A percentile compares a stretch with the other conserved stretches of the same genome.
These are phyloP conservation scores for Candida vaughaniae DNA, from an alignment of 805 yeast species.

Conservation along the genomic window DNA sequence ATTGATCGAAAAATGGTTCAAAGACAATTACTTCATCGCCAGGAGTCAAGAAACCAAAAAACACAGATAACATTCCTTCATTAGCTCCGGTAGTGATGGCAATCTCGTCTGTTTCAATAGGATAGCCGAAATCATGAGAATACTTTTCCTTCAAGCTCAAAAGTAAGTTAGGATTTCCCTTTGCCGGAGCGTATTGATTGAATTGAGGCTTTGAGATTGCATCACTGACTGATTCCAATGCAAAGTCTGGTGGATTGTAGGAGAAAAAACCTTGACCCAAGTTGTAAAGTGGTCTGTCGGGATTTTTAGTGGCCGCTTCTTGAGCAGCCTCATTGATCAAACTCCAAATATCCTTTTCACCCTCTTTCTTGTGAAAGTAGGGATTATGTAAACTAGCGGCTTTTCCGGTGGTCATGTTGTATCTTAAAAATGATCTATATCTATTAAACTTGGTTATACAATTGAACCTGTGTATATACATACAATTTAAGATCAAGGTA, in stretches of 20 bases:
- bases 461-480: too few species aligned
- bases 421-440: neutral
- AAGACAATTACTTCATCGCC: conserved; percentile 97
- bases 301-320: conserved; percentile 59
- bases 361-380: conserved; percentile 57
- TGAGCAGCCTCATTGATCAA: conserved; percentile 95
- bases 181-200: conserved; percentile 92
- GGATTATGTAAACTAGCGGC: conserved; percentile 48
- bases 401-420: conserved; percentile 3
- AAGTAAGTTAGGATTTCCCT: conserved; percentile 78
- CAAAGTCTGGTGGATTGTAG: conserved; percentile 94
- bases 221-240: conserved; percentile 72
- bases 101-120: conserved; percentile 58
- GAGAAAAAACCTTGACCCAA: conserved; percentile 98
- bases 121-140: conserved; percentile 60
- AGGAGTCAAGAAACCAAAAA: conserved; percentile 77
- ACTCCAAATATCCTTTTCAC: conserved; percentile 91
- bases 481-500: too few species aligned
- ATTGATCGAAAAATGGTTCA: conserved; percentile 97
- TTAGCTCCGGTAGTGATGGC: conserved; percentile 95
- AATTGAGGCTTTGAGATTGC: conserved; percentile 71
- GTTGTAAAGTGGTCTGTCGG: conserved; percentile 77
- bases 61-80: conserved; percentile 85
- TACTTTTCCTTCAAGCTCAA: conserved; percentile 71
- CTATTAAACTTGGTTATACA: too few species aligned